Percentiles rank a stretch among this genome's conserved stretches.
These are phyloP conservation scores for Komagataea norvegica DNA, from an alignment of 1,139 yeast species.

Conservation along the genomic window DNA sequence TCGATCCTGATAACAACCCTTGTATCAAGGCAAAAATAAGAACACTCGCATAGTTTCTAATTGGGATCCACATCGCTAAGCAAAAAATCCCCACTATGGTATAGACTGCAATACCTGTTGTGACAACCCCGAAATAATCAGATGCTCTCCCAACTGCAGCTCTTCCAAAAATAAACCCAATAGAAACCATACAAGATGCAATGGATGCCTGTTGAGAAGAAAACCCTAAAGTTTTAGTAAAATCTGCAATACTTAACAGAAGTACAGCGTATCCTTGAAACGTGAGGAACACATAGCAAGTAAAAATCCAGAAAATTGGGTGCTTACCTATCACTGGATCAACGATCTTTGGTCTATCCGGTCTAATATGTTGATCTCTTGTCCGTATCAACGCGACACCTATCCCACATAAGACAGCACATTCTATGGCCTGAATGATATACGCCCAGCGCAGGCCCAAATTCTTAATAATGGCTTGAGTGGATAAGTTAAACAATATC, in stretches of 20 bases:
- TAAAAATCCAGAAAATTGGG: constrained; percentile 40
- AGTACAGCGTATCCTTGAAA: constrained; percentile 51
- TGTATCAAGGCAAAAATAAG: constrained; percentile 42
- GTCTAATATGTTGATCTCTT: constrained; percentile 16
- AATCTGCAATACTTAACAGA: constrained; percentile 55
- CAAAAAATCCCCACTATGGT: constrained; percentile 30
- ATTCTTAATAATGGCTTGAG: constrained; percentile 30
- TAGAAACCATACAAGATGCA: constrained; percentile 54
- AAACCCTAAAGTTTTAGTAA: constrained; percentile 55
- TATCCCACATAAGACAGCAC: constrained; percentile 31
- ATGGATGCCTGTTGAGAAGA: constrained; percentile 50
- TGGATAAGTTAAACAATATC: constrained; percentile 33
- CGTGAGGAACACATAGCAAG: constrained; percentile 48
- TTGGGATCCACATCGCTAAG: constrained; percentile 62
- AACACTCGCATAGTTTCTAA: constrained; percentile 50
- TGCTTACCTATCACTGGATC: constrained; percentile 31
- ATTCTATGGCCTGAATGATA: constrained; percentile 47
- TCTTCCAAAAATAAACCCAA: constrained; percentile 59
- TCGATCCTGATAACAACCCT: constrained; percentile 49
- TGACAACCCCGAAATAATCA: constrained; percentile 53
- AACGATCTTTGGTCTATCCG: constrained; percentile 19
- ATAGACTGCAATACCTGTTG: constrained; percentile 37
- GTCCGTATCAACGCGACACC: constrained; percentile 40
- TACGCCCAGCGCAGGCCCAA: constrained; percentile 63
- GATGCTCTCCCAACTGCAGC: constrained; percentile 54